A percentile compares a stretch with the other conserved stretches of the same genome.
phyloP scores from a whole-genome alignment of 352 stramenopile genomes.

The Pythium sukuiense region DNA sequence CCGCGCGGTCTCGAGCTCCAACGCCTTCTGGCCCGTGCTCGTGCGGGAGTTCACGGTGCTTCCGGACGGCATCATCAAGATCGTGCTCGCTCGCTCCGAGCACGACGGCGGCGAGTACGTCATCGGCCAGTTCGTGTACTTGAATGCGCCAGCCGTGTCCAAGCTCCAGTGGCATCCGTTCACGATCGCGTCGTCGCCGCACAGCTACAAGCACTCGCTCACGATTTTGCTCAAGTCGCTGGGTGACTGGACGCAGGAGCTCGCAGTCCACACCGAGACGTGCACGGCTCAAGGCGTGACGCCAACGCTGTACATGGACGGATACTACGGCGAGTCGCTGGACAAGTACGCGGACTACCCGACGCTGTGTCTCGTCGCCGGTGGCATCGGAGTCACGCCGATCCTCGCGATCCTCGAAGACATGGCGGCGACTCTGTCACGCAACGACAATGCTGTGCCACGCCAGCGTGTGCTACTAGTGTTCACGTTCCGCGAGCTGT shows the following conservation, averaged over 20 bases:
- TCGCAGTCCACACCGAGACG: slow-evolving; percentile 31
- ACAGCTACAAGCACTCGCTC: slow-evolving; percentile 16
- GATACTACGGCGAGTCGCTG: slow-evolving; percentile 37
- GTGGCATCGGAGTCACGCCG: slow-evolving; percentile 39
- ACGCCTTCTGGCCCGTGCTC: slow-evolving; percentile 17
- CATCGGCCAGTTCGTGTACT: slow-evolving; percentile 42
- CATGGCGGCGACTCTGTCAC: slow-evolving; percentile 26
- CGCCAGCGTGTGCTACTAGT: slow-evolving; percentile 31
- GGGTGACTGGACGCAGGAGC: slow-evolving; percentile 33
- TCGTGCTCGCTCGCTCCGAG: slow-evolving; percentile 30
- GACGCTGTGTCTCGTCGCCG: slow-evolving; percentile 32
- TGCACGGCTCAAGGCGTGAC: slow-evolving; percentile 24
- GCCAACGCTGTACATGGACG: slow-evolving; percentile 40
- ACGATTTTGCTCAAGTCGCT: slow-evolving; percentile 43
- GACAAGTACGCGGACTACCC: slow-evolving; percentile 32
- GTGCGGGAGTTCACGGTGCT: slow-evolving; percentile 19
- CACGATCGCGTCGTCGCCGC: slow-evolving; percentile 42
- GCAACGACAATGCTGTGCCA: not conserved
- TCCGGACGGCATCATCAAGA: slow-evolving; percentile 30
- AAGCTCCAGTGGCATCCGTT: slow-evolving; percentile 53
- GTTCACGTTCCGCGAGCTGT: slow-evolving; percentile 39
- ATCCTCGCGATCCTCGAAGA: slow-evolving; percentile 43
- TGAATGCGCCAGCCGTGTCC: slow-evolving; percentile 41
- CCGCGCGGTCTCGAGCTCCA: slow-evolving; percentile 26
- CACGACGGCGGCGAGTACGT: slow-evolving; percentile 23